A percentile compares a stretch with the other conserved stretches of the same genome.
These are phyloP conservation scores for Dispira simplex DNA, from an alignment of 192 early-diverging fungal genomes.

Conservation along the genomic window DNA sequence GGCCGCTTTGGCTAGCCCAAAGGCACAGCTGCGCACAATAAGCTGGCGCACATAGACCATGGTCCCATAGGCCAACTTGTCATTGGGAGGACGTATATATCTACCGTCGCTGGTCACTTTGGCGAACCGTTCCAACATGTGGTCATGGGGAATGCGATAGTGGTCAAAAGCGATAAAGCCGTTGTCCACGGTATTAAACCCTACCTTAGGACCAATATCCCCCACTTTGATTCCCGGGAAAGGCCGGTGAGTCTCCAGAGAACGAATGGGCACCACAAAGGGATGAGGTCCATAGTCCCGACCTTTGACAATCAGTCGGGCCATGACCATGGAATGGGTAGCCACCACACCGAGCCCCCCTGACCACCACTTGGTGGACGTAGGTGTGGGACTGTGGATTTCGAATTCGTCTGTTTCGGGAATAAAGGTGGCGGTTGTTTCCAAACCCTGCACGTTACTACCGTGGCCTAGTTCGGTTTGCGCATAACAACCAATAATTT, in stretches of 20 bases:
- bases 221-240: conserved; percentile 68
- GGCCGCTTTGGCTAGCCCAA: conserved; percentile 44
- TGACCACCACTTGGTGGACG: conserved; percentile 79
- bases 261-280: conserved; percentile 68
- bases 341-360: conserved; percentile 65
- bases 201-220: conserved; percentile 78
- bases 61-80: conserved; percentile 69
- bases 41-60: conserved; percentile 72
- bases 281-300: conserved; percentile 66
- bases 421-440: conserved; percentile 74
- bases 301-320: conserved; percentile 52
- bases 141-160: conserved; percentile 58
- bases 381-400: conserved; percentile 60
- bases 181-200: conserved; percentile 71
- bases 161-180: conserved; percentile 73
- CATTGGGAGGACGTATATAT: conserved; percentile 55
- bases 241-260: conserved; percentile 49
- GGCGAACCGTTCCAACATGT: conserved; percentile 64
- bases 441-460: conserved; percentile 77
- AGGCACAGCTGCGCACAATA: conserved; percentile 44
- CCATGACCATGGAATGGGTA: conserved; percentile 79
- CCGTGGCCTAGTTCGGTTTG: conserved; percentile 77
- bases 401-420: conserved; percentile 78
- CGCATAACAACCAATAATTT: conserved; percentile 76
- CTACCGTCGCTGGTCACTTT: conserved; percentile 49